Conservation (phyloP, 2,329 filamentous ascomycete species). For the Xylariaceae sp. region DNA sequence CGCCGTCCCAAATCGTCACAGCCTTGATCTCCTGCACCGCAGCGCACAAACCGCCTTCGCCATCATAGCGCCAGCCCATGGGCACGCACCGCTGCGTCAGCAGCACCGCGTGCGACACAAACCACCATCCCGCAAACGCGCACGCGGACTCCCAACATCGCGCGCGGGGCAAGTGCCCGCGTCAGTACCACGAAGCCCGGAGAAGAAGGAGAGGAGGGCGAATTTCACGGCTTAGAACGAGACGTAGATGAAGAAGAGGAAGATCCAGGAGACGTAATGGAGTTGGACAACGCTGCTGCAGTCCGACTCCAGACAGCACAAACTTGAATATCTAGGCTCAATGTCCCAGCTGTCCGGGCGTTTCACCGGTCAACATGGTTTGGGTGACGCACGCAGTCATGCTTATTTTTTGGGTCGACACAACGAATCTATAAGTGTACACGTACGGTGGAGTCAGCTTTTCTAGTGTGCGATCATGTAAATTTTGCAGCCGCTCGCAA, state of each 20-base stretch:
- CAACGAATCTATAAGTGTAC: too few relatives aligned
- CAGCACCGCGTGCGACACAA: slow-evolving; percentile 14
- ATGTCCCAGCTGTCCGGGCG: too few relatives aligned
- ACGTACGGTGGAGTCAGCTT: too few relatives aligned
- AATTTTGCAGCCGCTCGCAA: too few relatives aligned
- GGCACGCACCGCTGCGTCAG: slow-evolving; percentile 17
- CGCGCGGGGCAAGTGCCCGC: slow-evolving; percentile 6
- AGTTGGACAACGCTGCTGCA: slow-evolving; percentile 12
- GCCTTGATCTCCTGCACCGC: slow-evolving; percentile 19
- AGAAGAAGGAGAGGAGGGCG: slow-evolving; percentile 19
- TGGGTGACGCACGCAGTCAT: too few relatives aligned
- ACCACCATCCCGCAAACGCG: slow-evolving; percentile 11
- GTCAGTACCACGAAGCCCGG: slow-evolving; percentile 11
- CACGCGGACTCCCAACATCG: slow-evolving; percentile 11
- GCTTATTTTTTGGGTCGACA: too few relatives aligned
- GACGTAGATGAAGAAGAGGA: slow-evolving; percentile 22
- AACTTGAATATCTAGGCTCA: too few relatives aligned
- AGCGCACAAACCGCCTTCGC: slow-evolving; percentile 15
- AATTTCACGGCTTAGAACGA: slow-evolving; percentile 21
- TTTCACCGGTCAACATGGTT: too few relatives aligned
- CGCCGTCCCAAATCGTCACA: slow-evolving; percentile 17
- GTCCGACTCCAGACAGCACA: too few relatives aligned
- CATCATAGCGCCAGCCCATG: slow-evolving; percentile 16
- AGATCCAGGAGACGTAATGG: slow-evolving; percentile 21
- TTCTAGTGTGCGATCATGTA: too few relatives aligned